Base-by-base conservation (phyloP, 257 asterid genomes). In the Fraxinus excelsior region DNA sequence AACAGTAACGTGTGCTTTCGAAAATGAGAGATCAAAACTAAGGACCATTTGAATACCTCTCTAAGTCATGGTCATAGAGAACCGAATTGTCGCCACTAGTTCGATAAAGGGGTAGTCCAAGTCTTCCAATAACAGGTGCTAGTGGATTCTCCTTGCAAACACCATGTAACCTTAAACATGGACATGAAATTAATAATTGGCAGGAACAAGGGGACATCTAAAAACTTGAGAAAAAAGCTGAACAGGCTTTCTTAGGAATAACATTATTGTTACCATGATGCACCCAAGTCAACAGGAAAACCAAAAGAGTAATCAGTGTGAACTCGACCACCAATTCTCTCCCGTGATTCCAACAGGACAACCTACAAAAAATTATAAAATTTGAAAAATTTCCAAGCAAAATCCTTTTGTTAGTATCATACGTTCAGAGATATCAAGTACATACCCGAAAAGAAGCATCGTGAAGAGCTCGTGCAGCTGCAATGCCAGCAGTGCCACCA, bases 41-140 rank as follows among this genome's bases (percentile, higher is more conserved):
- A 19, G 44, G 82, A 21, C 2, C 71, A 73, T 67, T 70, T 56
- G 64, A 51, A 66, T 74, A 96, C 99, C 97, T 96, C 87, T 96
- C 99, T 70, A 96, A 82, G 78, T 96, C 98, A 86, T 96, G 99
- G 88, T 96, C 99, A 51, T 96, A 96, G 74, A 96, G 80, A 83
- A 96, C 99, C 2, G 99, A 93, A 82, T 96, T 93, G 86, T 96
- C 98, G 42, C 96, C 99, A 49, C 99, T 93, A 6, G 99, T 96
- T 12, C 99, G 98, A 75, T 96, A 96, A 53, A 96, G 97, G 31
- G 99, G 98, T 34, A 96, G 79, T 76, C 99, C 99, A 82, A 96
- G 82, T 82, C 96, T 88, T 78, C 98, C 94, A 58, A 96, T 96
- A 67, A 96, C 84, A 28, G 96, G 86, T 73, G 99, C 97, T 80